Base-by-base conservation (phyloP, 345 rosid genomes). In the Anacardium occidentale region DNA sequence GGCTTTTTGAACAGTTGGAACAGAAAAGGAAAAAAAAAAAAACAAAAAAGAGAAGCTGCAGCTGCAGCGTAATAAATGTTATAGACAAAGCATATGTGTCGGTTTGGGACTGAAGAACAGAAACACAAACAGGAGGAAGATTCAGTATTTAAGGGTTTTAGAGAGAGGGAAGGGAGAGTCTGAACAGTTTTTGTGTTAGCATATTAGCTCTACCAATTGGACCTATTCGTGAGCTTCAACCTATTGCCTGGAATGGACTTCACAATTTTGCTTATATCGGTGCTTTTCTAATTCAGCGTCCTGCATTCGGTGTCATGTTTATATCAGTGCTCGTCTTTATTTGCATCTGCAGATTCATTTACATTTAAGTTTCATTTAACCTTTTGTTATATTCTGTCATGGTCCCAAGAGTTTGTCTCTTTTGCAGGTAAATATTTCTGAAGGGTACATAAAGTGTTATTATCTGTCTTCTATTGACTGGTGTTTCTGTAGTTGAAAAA, bases 11-110 rank as follows among this genome's bases (percentile, higher is more conserved):
- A 20, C 32, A 3, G 32, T 3, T 48, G 25, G 37, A 45, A 51
- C 51, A 25, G 32, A 29, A 29, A 29, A 29, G n/a, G n/a, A 52
- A 34, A 59, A 50, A 62, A 32, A 32, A 4, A 29, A 25, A 58
- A 34, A 56, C 22, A 53, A 50, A 25, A 50, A 47, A 55, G 71
- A 63, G 74, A 70, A 57, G 69, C 24, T 54, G 62, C 26, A 62
- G 72, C 40, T 53, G 64, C 26, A 52, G 68, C 29, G 61, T 44
- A 64, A 59, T 81, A 66, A 79, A 80, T 79, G 60, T 25, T 48
- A 71, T 40, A 68, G 78, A 75, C 78, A 63, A 59, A 64, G 72
- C 72, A 73, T 68, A 78, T 66, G 79, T 81, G 83, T 75, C 79
- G 69, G 82, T 66, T 74, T 59, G 73, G 77, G 80, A 63, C 70